Percentiles rank a stretch among this genome's conserved stretches.
Conservation (phyloP, 2,329 filamentous ascomycete genomes). For the Cercospora sp. region DNA sequence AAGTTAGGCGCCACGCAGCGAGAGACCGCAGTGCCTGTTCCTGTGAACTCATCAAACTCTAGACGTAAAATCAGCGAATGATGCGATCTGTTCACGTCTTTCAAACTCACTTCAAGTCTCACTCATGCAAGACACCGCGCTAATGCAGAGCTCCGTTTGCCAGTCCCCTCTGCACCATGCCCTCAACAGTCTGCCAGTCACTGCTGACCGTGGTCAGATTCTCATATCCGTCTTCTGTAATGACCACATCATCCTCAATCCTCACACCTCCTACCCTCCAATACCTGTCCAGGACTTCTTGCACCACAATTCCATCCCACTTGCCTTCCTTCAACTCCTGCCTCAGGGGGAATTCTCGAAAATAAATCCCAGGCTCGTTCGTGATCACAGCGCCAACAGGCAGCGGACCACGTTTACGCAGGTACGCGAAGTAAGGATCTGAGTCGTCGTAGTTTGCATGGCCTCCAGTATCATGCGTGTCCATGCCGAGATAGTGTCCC, state of each 20-base stretch:
- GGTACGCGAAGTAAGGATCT: conserved; percentile 82
- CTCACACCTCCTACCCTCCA: conserved; percentile 83
- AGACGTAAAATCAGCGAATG: not conserved
- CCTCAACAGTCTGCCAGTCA: conserved; percentile 47
- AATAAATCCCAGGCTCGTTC: conserved; percentile 88
- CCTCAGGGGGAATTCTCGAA: conserved; percentile 71
- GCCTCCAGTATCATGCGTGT: conserved; percentile 53
- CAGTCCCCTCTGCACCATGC: conserved; percentile 20
- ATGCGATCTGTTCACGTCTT: not conserved
- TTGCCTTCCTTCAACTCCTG: conserved; percentile 63
- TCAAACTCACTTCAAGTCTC: not conserved
- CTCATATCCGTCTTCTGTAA: conserved; percentile 76
- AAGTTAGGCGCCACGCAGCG: too few relatives aligned
- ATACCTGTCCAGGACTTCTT: conserved; percentile 64
- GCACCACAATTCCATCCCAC: conserved; percentile 66
- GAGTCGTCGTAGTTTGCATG: conserved; percentile 60
- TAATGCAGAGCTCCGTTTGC: conserved; percentile 11
- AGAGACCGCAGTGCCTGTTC: not conserved
- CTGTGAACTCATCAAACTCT: too few relatives aligned
- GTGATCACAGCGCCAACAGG: conserved; percentile 74
- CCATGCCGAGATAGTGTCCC: conserved; percentile 55
- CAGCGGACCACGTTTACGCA: conserved; percentile 64
- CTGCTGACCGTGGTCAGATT: conserved; percentile 78
- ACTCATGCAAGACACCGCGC: not conserved
- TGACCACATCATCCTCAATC: conserved; percentile 84